Evolutionary conservation across 148 eudicot species (phyloP).

Genomic region (Arctostaphylos glauca): DNA sequence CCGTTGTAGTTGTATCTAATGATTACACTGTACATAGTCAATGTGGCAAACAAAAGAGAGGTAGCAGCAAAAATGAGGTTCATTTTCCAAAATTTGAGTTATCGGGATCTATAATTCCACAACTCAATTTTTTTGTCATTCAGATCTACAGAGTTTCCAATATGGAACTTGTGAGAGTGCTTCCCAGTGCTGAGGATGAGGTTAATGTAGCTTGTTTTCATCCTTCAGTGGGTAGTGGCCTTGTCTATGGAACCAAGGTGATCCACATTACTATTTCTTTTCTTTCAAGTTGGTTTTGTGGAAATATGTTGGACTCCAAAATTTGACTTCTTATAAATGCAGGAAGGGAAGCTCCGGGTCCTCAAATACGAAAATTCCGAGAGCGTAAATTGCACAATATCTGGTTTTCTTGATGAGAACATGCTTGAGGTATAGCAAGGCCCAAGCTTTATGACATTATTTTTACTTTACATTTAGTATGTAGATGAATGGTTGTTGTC

Average conservation of each 20-base stretch:
- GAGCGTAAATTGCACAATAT: slow-evolving; percentile 31
- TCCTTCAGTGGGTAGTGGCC: slow-evolving; percentile 89
- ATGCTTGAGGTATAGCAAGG: slow-evolving; percentile 59
- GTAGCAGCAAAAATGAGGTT: background rate
- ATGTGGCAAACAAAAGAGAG: background rate
- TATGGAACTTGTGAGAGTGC: slow-evolving; percentile 98
- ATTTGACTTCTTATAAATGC: slow-evolving; percentile 21
- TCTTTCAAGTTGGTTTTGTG: background rate
- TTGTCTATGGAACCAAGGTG: slow-evolving; percentile 98
- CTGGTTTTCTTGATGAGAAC: slow-evolving; percentile 56
- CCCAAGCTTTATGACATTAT: background rate
- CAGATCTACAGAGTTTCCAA: slow-evolving; percentile 95
- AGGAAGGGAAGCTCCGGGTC: slow-evolving; percentile 98
- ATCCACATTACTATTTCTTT: background rate
- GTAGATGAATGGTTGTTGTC: background rate
- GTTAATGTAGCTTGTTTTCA: slow-evolving; percentile 99
- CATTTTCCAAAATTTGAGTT: background rate
- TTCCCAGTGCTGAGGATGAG: slow-evolving; percentile 99
- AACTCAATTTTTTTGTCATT: slow-evolving; percentile 8
- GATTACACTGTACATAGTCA: background rate
- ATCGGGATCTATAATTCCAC: background rate
- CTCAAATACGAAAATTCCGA: slow-evolving; percentile 65
- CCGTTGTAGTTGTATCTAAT: too few relatives aligned
- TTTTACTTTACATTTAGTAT: background rate
- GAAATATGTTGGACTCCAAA: slow-evolving; percentile 6